Base-by-base conservation (phyloP, 2,329 filamentous ascomycete genomes). In the Exophiala calicioides region DNA sequence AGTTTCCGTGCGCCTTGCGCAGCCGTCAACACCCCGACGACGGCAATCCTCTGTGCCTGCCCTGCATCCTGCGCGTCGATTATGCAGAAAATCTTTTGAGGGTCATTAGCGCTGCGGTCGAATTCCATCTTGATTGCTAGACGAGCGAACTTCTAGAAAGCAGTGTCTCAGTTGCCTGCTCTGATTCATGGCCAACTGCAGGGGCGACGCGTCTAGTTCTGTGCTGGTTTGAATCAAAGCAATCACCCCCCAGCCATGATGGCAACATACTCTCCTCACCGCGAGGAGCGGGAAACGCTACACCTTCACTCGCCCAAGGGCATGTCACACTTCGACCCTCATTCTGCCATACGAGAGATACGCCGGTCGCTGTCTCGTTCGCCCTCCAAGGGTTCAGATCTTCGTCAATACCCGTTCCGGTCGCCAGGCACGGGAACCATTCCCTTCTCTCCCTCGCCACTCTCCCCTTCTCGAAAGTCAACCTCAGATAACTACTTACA, bases 321-420 rank as follows among this genome's bases (percentile, higher is more conserved):
- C 61, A 81, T 82, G 52, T 87, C 88, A 66, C 85, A 87, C 68
- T 85, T 91, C 60, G 88, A 95, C 72, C 82, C 88, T 56, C 85
- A 86, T 52, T 83, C 87, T 39, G 85, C 87, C 49, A 86, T 95
- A 55, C 81, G 88, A 63, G 87, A 89, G 61, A 76, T 96, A 48
- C 81, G 90, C 56, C 86, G 89, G 59, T 95, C 91, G 19, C 77
- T 96, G 55, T 96, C 90, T 47, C 81, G 90, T 60, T 96, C 91
- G n/a, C 91, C 91, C 8, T 95, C 91, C 23, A 95, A 93, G 67
- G 75, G 74, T 32, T 78, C 52, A 13, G 52, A 93, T 65, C 78
- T 80, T 46, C 72, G 94, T 42, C 73, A 80, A 58, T 74, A 71
- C 9, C 62, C 67, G 16, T 69, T 74, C 19, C 69, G 74, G 50